A percentile compares a stretch with the other conserved stretches of the same genome.
Evolutionary conservation across 139 green algal genomes (phyloP).

Genomic region (Desmodesmus armatus): DNA sequence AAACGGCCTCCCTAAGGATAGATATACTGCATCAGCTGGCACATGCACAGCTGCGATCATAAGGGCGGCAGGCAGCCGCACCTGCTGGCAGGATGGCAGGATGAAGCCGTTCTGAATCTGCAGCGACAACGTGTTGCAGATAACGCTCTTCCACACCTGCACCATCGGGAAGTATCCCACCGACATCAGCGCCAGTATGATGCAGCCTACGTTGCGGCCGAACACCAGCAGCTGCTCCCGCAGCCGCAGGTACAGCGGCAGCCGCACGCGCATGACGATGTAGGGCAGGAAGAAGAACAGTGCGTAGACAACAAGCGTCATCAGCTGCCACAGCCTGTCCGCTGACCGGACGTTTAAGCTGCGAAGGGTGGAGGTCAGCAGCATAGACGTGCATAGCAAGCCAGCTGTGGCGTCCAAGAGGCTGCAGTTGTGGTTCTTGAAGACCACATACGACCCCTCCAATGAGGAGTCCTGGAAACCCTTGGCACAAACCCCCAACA

Average conservation of each 20-base stretch:
- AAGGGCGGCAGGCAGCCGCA: constrained; percentile 5
- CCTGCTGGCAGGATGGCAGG: constrained; percentile 31
- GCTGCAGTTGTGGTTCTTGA: constrained; percentile 23
- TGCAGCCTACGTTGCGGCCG: not conserved
- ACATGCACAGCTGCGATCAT: constrained; percentile 6
- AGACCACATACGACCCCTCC: constrained; percentile 17
- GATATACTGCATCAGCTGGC: not conserved
- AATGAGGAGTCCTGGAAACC: not conserved
- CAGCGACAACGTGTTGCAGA: not conserved
- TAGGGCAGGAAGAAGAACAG: constrained; percentile 23
- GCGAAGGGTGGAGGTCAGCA: not conserved
- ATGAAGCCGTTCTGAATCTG: constrained; percentile 25
- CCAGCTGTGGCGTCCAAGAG: constrained; percentile 13
- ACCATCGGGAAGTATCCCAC: not conserved
- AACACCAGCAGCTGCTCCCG: constrained; percentile 19
- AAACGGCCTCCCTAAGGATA: not conserved
- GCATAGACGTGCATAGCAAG: constrained; percentile 16
- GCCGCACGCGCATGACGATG: not conserved
- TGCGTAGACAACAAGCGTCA: not conserved
- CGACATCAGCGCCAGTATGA: not conserved
- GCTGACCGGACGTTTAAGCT: not conserved
- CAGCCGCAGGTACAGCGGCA: constrained; percentile 2
- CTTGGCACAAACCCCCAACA: not conserved
- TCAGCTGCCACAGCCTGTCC: not conserved
- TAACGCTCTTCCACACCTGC: constrained; percentile 3